These are phyloP conservation scores for Pseudozyma flocculosa DNA, from an alignment of 1,284 basidiomycete species.

Conservation along the genomic window DNA sequence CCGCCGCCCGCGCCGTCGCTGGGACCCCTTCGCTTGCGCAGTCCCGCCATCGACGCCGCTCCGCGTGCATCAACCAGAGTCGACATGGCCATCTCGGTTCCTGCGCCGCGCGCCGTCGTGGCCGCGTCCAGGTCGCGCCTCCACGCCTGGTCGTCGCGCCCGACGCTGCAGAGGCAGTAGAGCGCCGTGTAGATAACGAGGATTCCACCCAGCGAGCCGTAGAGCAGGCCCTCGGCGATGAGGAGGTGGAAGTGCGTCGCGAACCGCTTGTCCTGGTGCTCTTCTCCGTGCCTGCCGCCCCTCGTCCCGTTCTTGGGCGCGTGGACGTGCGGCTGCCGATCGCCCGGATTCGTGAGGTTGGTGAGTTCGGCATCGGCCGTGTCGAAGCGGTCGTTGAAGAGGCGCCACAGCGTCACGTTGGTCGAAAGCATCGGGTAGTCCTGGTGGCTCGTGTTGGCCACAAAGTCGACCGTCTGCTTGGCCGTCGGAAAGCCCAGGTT, in stretches of 20 bases:
- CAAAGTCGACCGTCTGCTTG: conserved; percentile 38
- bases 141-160: neutral
- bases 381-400: conserved; percentile 42
- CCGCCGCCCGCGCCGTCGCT: neutral
- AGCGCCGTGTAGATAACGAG: conserved; percentile 25
- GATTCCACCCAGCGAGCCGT: conserved; percentile 19
- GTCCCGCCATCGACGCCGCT: too few species aligned
- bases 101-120: too few species aligned
- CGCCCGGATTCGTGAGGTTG: conserved; percentile 37
- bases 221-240: conserved; percentile 27
- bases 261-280: conserved; percentile 27
- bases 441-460: conserved; percentile 49
- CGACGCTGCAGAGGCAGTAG: conserved; percentile 17
- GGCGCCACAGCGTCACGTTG: conserved; percentile 33
- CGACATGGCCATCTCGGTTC: too few species aligned
- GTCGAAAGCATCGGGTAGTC: conserved; percentile 54
- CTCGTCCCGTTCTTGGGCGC: conserved; percentile 4
- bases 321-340: conserved; percentile 10
- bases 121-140: neutral
- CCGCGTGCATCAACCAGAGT: too few species aligned
- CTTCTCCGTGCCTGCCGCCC: conserved; percentile 6
- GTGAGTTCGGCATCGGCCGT: conserved; percentile 21
- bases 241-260: conserved; percentile 33
- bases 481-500: conserved; percentile 24
- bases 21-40: too few species aligned